Conservation (phyloP, 495 filamentous ascomycete genomes). For the Elasticomyces elasticus region DNA sequence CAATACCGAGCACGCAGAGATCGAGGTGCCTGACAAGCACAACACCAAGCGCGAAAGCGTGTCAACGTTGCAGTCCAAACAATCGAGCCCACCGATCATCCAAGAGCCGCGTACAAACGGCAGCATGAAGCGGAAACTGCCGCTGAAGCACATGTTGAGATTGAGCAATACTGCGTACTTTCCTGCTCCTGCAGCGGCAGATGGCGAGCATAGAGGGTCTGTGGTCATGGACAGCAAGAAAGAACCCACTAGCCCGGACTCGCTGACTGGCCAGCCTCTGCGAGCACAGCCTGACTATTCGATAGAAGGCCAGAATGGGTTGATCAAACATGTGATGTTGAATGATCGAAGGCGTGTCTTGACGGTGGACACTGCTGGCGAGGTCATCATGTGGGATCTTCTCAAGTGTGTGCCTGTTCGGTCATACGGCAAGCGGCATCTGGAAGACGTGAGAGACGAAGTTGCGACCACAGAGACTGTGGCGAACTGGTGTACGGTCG, state of each 20-base stretch:
- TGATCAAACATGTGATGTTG: constrained; percentile 85
- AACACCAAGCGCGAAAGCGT: constrained; percentile 29
- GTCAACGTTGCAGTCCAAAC: constrained; percentile 20
- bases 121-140: constrained; percentile 52
- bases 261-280: constrained; percentile 13
- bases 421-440: constrained; percentile 81
- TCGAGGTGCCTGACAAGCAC: constrained; percentile 35
- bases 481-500: constrained; percentile 89
- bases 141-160: constrained; percentile 61
- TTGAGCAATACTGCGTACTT: constrained; percentile 78
- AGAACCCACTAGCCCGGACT: constrained; percentile 2
- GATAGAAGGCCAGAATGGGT: constrained; percentile 87
- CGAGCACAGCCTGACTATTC: constrained; percentile 59
- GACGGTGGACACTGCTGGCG: constrained; percentile 88
- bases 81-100: constrained; percentile 1
- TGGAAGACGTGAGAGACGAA: constrained; percentile 82
- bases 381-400: constrained; percentile 94
- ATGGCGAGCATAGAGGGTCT: not conserved
- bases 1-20: constrained; percentile 57
- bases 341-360: constrained; percentile 85
- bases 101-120: constrained; percentile 28
- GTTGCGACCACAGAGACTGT: constrained; percentile 83
- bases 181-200: constrained; percentile 31
- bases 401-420: constrained; percentile 69
- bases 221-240: constrained; percentile 7